Percentiles rank a stretch among this genome's conserved stretches.
phyloP scores from a whole-genome alignment of 768 basidiomycete species.

The Hericium coralloides region DNA sequence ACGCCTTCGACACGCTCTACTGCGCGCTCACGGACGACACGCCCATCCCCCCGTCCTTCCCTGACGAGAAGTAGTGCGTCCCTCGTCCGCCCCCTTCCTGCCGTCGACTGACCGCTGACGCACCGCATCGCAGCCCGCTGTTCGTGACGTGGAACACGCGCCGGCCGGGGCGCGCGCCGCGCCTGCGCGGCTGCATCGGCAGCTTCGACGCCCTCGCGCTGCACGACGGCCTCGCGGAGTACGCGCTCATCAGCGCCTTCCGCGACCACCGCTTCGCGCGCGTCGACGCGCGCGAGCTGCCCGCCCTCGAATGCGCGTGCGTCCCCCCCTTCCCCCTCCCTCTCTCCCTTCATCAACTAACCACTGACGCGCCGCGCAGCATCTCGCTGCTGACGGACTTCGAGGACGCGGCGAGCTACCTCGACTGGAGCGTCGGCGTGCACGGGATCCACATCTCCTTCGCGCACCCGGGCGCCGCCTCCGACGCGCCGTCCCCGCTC shows the following conservation, averaged over 20 bases:
- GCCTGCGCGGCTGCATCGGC: conserved; percentile 90
- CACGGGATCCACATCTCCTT: conserved; percentile 92
- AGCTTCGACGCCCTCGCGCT: conserved; percentile 76
- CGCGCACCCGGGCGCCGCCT: conserved; percentile 65
- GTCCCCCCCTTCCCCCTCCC: conserved; percentile 21
- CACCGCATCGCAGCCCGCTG: conserved; percentile 59
- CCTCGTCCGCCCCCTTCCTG: neutral
- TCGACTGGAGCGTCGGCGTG: conserved; percentile 88
- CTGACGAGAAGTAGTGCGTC: conserved; percentile 72
- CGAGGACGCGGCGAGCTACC: conserved; percentile 72
- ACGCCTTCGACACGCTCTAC: conserved; percentile 76
- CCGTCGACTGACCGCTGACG: conserved; percentile 4
- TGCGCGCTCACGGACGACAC: conserved; percentile 56
- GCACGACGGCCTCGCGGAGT: conserved; percentile 73
- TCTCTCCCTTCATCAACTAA: conserved; percentile 1
- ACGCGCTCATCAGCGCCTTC: conserved; percentile 88
- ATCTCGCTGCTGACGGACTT: conserved; percentile 92
- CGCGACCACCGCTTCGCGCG: conserved; percentile 78
- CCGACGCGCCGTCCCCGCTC: conserved; percentile 60
- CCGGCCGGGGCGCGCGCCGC: conserved; percentile 48
- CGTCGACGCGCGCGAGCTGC: conserved; percentile 71
- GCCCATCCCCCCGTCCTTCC: conserved; percentile 54
- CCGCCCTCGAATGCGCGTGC: conserved; percentile 80
- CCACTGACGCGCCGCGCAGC: conserved; percentile 30
- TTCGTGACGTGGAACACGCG: conserved; percentile 96